These are phyloP conservation scores for Aureoboletus auriporus DNA, from an alignment of 768 basidiomycete genomes.

Conservation along the genomic window DNA sequence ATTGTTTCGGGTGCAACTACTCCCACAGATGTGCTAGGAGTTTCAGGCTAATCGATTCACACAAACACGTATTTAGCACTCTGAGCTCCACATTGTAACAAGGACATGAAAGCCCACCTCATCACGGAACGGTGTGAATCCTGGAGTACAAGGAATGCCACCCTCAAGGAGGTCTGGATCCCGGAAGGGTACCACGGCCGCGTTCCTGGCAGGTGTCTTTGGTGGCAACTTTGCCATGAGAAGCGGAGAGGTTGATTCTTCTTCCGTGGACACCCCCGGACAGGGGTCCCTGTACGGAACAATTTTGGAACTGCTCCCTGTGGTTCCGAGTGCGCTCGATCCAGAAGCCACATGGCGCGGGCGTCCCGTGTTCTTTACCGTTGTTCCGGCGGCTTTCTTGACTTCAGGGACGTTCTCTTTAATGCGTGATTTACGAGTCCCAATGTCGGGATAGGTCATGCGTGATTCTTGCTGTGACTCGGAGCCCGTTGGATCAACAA, in stretches of 20 bases:
- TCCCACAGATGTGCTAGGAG: conserved; percentile 24
- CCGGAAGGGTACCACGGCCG: conserved; percentile 36
- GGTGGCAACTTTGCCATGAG: conserved; percentile 28
- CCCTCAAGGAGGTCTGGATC: conserved; percentile 29
- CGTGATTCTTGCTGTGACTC: conserved; percentile 42
- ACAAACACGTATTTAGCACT: neutral
- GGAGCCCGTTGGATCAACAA: conserved; percentile 64
- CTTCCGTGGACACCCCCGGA: conserved; percentile 35
- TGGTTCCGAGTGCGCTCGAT: conserved; percentile 11
- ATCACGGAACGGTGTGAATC: conserved; percentile 71
- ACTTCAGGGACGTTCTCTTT: conserved; percentile 77
- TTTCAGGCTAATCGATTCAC: conserved; percentile 15
- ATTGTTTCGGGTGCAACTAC: conserved; percentile 47
- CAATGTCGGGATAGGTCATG: conserved; percentile 65
- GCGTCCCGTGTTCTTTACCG: conserved; percentile 57
- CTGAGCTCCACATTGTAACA: conserved; percentile 8
- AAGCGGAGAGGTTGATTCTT: conserved; percentile 30
- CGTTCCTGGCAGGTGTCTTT: conserved; percentile 33
- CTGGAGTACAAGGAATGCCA: conserved; percentile 44
- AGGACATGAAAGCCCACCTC: conserved; percentile 43
- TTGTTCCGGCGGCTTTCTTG: conserved; percentile 64
- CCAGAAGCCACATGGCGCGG: conserved; percentile 48
- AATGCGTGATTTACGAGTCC: conserved; percentile 70
- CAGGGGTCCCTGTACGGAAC: conserved; percentile 61
- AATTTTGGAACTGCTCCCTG: conserved; percentile 49